A percentile compares a stretch with the other conserved stretches of the same genome.
Conservation (phyloP, 371 early-diverging fungal genomes). For the Apophysomyces variabilis region DNA sequence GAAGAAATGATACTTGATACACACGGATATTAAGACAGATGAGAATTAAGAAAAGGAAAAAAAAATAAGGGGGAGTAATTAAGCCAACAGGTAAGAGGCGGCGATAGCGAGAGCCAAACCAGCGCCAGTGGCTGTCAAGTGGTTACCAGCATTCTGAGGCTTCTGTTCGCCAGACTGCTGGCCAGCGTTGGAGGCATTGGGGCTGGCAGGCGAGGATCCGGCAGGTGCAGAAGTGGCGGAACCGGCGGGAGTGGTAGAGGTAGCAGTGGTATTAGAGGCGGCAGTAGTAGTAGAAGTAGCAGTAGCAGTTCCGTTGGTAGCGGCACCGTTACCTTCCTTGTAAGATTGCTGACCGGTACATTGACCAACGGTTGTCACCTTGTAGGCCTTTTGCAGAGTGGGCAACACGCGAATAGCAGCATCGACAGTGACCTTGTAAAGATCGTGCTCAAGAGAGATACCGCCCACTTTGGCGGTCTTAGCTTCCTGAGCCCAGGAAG, state of each 20-base stretch:
- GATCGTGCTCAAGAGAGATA: slow-evolving; percentile 62
- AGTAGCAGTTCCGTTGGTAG: slow-evolving; percentile 18
- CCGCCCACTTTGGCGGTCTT: slow-evolving; percentile 52
- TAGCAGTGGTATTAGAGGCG: slow-evolving; percentile 25
- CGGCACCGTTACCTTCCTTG: slow-evolving; percentile 35
- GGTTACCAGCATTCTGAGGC: slow-evolving; percentile 9
- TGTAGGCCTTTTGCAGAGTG: slow-evolving; percentile 47
- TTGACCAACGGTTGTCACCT: slow-evolving; percentile 46
- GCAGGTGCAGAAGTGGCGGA: background rate
- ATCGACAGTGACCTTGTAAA: slow-evolving; percentile 55
- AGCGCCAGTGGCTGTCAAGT: slow-evolving; percentile 13
- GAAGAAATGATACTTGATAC: slow-evolving; percentile 2
- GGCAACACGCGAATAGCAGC: slow-evolving; percentile 66
- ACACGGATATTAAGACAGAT: slow-evolving; percentile 1
- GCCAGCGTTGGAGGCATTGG: slow-evolving; percentile 5
- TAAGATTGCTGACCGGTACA: slow-evolving; percentile 45
- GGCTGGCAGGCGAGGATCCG: slow-evolving; percentile 1
- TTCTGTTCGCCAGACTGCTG: slow-evolving; percentile 1
- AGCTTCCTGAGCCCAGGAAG: slow-evolving; percentile 52
- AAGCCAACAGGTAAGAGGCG: slow-evolving; percentile 14
- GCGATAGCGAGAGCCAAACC: slow-evolving; percentile 11
- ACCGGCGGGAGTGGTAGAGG: slow-evolving; percentile 14
- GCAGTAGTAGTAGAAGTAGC: slow-evolving; percentile 21
- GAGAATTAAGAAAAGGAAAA: background rate
- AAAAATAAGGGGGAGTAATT: slow-evolving; percentile 2